These are phyloP conservation scores for Colletotrichum tanaceti DNA, from an alignment of 2,329 filamentous ascomycete species.

Conservation along the genomic window DNA sequence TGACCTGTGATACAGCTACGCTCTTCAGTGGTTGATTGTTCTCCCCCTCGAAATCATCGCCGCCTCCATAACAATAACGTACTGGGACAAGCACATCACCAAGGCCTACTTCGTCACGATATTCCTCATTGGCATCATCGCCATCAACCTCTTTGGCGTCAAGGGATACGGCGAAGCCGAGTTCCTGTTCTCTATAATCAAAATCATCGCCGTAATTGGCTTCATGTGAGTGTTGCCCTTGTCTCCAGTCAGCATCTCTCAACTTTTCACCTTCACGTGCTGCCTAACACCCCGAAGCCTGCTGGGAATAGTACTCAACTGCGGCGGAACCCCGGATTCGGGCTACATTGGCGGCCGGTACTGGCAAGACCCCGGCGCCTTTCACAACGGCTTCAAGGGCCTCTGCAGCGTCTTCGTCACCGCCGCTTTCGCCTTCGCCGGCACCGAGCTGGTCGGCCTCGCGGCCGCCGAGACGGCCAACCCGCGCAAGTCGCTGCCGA, in stretches of 20 bases:
- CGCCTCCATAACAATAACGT: conserved; percentile 84
- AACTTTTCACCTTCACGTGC: conserved; percentile 16
- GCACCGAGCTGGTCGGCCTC: conserved; percentile 80
- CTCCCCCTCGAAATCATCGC: conserved; percentile 89
- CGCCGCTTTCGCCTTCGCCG: conserved; percentile 80
- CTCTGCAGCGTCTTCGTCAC: conserved; percentile 82
- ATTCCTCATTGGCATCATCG: conserved; percentile 80
- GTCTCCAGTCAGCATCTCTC: not conserved
- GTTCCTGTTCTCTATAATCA: conserved; percentile 87
- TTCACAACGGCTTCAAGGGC: conserved; percentile 86
- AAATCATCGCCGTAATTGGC: conserved; percentile 85
- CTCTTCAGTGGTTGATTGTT: conserved; percentile 86
- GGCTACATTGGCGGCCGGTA: conserved; percentile 84
- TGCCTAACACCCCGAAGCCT: conserved; percentile 63
- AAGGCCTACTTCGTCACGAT: conserved; percentile 84
- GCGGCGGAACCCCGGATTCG: conserved; percentile 77
- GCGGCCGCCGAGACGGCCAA: conserved; percentile 84
- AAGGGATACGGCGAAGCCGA: conserved; percentile 91
- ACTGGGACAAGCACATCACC: conserved; percentile 75
- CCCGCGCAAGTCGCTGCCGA: conserved; percentile 83
- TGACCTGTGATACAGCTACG: conserved; percentile 68
- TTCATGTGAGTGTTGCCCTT: conserved; percentile 74
- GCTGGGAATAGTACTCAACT: conserved; percentile 86
- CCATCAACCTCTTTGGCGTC: conserved; percentile 89
- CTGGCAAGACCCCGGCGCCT: conserved; percentile 85